Conservation (phyloP, 257 asterid genomes). For the Thymus mandschuricus region DNA sequence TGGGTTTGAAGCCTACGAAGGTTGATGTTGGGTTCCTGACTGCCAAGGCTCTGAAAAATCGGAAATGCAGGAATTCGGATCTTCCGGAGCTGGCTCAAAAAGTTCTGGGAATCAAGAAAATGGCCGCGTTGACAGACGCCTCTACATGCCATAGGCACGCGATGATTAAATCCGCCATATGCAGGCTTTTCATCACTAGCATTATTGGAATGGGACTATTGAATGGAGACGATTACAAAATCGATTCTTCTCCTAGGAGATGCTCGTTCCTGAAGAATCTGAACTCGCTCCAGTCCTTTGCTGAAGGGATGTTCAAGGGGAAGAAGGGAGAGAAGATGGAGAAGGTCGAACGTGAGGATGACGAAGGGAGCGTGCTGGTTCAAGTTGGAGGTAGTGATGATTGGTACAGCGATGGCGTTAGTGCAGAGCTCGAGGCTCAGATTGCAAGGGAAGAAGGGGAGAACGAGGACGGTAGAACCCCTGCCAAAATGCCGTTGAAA, state of each 20-base stretch:
- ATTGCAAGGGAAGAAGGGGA: background rate
- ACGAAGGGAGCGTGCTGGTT: conserved; percentile 24
- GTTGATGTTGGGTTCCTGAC: conserved; percentile 78
- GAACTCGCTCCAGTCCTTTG: conserved; percentile 50
- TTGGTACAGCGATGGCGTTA: conserved; percentile 23
- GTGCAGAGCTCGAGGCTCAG: background rate
- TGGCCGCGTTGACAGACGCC: conserved; percentile 71
- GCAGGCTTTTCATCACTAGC: conserved; percentile 75
- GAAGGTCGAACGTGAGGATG: conserved; percentile 18
- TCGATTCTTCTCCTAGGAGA: conserved; percentile 36
- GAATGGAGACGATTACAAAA: conserved; percentile 38
- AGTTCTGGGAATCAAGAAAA: conserved; percentile 70
- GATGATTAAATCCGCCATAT: conserved; percentile 69
- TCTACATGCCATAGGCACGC: conserved; percentile 78
- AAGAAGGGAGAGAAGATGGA: conserved; percentile 39
- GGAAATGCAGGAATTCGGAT: conserved; percentile 62
- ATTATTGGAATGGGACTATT: conserved; percentile 65
- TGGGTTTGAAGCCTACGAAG: conserved; percentile 50
- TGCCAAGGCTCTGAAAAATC: conserved; percentile 53
- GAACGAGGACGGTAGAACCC: conserved; percentile 7
- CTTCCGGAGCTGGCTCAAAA: conserved; percentile 61
- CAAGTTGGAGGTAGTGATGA: conserved; percentile 33
- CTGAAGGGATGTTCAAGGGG: conserved; percentile 65
- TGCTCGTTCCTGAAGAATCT: conserved; percentile 60
- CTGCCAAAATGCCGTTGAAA: conserved; percentile 44